phyloP scores from a whole-genome alignment of 1,139 yeast species.

The Candida neerlandica region DNA sequence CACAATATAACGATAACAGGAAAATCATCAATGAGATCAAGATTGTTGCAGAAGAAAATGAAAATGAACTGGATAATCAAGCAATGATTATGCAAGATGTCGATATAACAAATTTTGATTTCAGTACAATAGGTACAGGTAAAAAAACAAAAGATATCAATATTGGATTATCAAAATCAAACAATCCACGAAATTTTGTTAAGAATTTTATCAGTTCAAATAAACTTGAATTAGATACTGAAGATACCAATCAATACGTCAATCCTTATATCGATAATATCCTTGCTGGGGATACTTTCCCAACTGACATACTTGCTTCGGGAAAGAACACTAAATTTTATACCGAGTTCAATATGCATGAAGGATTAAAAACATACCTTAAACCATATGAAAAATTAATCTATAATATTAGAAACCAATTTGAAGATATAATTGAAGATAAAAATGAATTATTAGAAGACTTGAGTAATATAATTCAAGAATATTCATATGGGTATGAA shows the following conservation, averaged over 20 bases:
- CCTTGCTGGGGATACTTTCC: slow-evolving; percentile 37
- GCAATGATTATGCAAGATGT: slow-evolving; percentile 13
- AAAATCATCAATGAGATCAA: slow-evolving; percentile 40
- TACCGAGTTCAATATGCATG: slow-evolving; percentile 47
- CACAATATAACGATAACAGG: slow-evolving; percentile 29
- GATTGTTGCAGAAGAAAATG: slow-evolving; percentile 15
- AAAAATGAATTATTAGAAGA: slow-evolving; percentile 66
- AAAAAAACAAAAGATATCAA: slow-evolving; percentile 6
- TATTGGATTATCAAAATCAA: slow-evolving; percentile 15
- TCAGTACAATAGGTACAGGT: not conserved
- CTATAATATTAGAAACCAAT: slow-evolving; percentile 30
- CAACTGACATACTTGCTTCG: slow-evolving; percentile 20
- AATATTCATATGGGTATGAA: slow-evolving; percentile 56
- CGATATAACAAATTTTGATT: slow-evolving; percentile 18
- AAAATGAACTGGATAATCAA: slow-evolving; percentile 3
- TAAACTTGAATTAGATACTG: slow-evolving; percentile 15
- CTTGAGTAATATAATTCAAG: slow-evolving; percentile 49
- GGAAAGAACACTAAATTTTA: slow-evolving; percentile 20
- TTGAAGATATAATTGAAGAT: slow-evolving; percentile 56
- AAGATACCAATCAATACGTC: slow-evolving; percentile 21
- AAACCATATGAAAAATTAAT: slow-evolving; percentile 51
- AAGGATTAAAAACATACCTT: slow-evolving; percentile 47
- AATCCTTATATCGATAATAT: slow-evolving; percentile 25
- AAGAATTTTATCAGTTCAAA: slow-evolving; percentile 16
- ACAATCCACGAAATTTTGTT: slow-evolving; percentile 9